A percentile compares a stretch with the other conserved stretches of the same genome.
These are phyloP conservation scores for Aspergillus carlsbadensis DNA, from an alignment of 495 filamentous ascomycete species.

Conservation along the genomic window DNA sequence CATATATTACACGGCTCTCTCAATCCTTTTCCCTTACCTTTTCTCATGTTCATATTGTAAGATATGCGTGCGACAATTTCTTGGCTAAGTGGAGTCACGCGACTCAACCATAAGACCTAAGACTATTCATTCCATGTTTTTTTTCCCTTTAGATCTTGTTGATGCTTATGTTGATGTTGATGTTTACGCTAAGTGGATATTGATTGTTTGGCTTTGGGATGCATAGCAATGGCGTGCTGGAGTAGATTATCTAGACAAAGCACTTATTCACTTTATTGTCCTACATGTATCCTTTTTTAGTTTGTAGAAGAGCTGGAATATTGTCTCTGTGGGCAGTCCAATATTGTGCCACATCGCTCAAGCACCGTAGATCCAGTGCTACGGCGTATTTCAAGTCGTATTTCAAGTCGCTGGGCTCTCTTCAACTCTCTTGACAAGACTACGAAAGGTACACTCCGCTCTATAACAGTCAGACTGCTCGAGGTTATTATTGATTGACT, in stretches of 20 bases:
- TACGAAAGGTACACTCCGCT: no score
- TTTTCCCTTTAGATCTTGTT: slow-evolving; percentile 11
- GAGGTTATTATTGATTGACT: no score
- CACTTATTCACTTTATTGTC: neutral
- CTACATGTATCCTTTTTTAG: neutral
- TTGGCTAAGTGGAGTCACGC: neutral
- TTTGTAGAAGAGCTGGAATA: no score
- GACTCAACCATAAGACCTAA: neutral
- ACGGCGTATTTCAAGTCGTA: no score
- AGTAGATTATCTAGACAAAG: slow-evolving; percentile 4
- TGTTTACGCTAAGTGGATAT: neutral
- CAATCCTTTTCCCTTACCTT: no score
- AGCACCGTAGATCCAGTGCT: no score
- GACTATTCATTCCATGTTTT: neutral
- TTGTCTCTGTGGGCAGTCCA: no score
- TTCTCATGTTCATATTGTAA: neutral
- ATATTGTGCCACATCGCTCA: no score
- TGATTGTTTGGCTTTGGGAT: neutral
- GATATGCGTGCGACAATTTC: neutral
- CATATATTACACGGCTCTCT: slow-evolving; percentile 1
- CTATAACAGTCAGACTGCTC: no score
- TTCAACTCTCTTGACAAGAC: no score
- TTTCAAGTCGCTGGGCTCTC: no score
- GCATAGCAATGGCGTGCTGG: slow-evolving; percentile 15
- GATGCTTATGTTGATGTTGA: neutral